Evolutionary conservation across 768 basidiomycete genomes (phyloP), one percentile per base, ranked within the genome.

Genomic region (Naematelia encephala): DNA sequence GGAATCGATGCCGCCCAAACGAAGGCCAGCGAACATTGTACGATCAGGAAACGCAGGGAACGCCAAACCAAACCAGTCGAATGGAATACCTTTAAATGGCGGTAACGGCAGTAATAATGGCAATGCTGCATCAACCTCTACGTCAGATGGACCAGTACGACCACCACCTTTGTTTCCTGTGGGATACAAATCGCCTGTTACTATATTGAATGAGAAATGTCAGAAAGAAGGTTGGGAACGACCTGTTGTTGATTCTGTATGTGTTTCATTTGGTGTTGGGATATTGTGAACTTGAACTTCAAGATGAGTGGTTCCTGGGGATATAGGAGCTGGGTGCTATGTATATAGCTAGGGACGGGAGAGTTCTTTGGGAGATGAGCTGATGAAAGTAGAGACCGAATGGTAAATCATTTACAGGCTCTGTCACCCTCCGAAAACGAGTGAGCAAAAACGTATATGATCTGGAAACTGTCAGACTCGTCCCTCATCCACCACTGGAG

Each of bases 1-100:
- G n/a, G n/a, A n/a, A n/a, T n/a, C n/a, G n/a, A 77, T 77, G 76
- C 68, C 76, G 14, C 76, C 76, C 1, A 71, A 69, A 25, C 62
- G 68, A 58, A 84, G 86, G 14, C 83, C 81, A 57, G 86, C 82
- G 79, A 87, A 87, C 63, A 89, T 91, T 52, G 85, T 91, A 63
- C 89, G 87, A 75, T 87, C 88, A 58, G 91, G 91, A 45, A 90
- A 91, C 74, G 87, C 89, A n/a, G 89, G 90, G n/a, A n/a, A n/a
- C n/a, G n/a, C n/a, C n/a, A 21, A n/a, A 48, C 56, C 30, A 34
- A 43, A 27, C 47, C 27, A 43, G 51, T 27, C 44, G 28, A 14
- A 43, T 4, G 8, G 8, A 39, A 39, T 39, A 16, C 34, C 34
- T 8, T 16, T 16, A 39, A 39, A 39, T n/a, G 34, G 16, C 16